Conservation (phyloP, 768 basidiomycete genomes). For the Boletus sp. region DNA sequence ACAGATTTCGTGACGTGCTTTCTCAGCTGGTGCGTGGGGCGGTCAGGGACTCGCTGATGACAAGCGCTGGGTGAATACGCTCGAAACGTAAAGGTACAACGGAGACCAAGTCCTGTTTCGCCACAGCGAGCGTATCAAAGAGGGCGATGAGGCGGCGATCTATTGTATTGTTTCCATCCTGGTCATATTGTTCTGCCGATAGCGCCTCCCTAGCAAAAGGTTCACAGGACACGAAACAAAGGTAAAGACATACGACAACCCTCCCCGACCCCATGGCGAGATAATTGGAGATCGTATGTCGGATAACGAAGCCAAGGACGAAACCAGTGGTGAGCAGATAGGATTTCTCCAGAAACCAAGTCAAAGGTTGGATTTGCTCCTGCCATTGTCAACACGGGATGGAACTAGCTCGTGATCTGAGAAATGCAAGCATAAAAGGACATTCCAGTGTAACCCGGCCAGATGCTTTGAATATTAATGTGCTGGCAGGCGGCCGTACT, state of each 20-base stretch:
- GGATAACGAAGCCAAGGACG: neutral
- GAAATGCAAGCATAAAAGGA: too few species aligned
- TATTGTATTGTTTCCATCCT: neutral
- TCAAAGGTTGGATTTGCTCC: neutral
- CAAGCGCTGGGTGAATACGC: neutral
- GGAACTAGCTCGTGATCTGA: neutral
- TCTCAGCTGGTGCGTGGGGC: neutral
- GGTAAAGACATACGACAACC: neutral
- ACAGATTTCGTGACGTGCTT: neutral
- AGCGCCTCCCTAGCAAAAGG: neutral
- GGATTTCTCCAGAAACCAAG: neutral
- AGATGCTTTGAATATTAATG: neutral
- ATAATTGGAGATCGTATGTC: neutral
- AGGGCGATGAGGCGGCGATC: neutral
- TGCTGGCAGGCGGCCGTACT: neutral
- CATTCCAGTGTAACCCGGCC: neutral
- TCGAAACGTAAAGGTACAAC: constrained; percentile 1
- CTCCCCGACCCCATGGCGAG: neutral
- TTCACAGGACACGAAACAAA: neutral
- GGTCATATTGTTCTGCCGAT: constrained; percentile 1
- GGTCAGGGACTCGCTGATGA: neutral
- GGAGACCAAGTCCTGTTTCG: neutral
- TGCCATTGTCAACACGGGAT: neutral
- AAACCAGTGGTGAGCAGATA: neutral
- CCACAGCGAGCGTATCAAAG: neutral